Evolutionary conservation across 2,329 filamentous ascomycete species (phyloP).

Genomic region (Pezicula radicicola): DNA sequence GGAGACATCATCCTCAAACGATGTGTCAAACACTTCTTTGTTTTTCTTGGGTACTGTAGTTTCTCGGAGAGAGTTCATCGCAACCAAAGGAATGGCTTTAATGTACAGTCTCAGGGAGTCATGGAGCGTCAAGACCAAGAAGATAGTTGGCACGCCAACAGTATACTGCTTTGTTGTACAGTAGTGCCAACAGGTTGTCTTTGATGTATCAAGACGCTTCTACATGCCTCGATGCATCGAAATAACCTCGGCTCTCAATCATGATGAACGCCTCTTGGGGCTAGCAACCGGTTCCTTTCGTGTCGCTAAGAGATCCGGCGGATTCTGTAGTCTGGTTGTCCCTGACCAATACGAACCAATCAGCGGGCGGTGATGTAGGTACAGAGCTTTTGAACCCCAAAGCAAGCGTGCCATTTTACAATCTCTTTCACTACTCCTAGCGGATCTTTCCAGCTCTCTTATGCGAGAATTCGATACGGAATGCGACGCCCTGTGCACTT

Average conservation of each 20-base stretch:
- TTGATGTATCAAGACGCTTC: not conserved
- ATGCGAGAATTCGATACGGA: slow-evolving; percentile 69
- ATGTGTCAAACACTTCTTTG: too few species aligned
- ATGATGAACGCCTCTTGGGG: slow-evolving; percentile 63
- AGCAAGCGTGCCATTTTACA: slow-evolving; percentile 51
- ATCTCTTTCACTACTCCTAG: slow-evolving; percentile 55
- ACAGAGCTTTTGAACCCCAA: too few species aligned
- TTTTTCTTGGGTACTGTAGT: slow-evolving; percentile 11
- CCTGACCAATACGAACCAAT: slow-evolving; percentile 65
- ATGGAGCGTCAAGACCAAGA: too few species aligned
- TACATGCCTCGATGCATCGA: slow-evolving; percentile 62
- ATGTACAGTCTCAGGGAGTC: too few species aligned
- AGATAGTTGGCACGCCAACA: too few species aligned
- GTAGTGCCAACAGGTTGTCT: too few species aligned
- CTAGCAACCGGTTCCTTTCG: slow-evolving; percentile 63
- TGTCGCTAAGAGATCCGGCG: slow-evolving; percentile 68
- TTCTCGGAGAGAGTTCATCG: slow-evolving; percentile 42
- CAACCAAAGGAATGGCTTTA: not conserved
- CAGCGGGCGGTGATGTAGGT: slow-evolving; percentile 64
- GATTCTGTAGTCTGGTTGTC: slow-evolving; percentile 59
- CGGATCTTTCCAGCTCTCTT: slow-evolving; percentile 62
- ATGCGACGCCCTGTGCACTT: slow-evolving; percentile 58
- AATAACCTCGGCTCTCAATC: slow-evolving; percentile 79
- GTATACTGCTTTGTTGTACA: too few species aligned
- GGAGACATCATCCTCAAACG: slow-evolving; percentile 20